Base-by-base conservation (phyloP, 768 basidiomycete species). In the Collybia sordida region DNA sequence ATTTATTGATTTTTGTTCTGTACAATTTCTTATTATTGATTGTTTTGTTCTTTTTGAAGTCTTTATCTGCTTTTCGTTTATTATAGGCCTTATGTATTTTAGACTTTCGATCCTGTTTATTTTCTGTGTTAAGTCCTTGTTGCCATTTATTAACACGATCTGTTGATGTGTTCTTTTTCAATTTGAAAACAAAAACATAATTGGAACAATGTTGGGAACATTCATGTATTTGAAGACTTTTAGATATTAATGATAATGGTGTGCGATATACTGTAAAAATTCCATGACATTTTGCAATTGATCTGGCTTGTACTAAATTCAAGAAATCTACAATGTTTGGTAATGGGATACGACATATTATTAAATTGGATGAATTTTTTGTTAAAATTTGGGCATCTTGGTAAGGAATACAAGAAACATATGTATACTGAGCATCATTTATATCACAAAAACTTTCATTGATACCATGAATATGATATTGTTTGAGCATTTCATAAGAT, bases 401-500 rank as follows among this genome's bases (percentile, higher is more conserved):
- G 17, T 21, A 44, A 18, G 43, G 28, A 44, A 44, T 1, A 44
- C 28, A 27, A 19, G 28, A n/a, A 21, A 44, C 28, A 34, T 44
- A 44, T 44, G 19, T 44, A 44, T 31, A 44, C 28, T 21, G 21
- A 27, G 25, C 25, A 27, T 27, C 25, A 31, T 44, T 23, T 19
- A 9, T 28, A 31, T 34, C 18, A n/a, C n/a, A n/a, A 27, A 27
- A 28, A 27, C 24, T 18, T 44, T 15, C 17, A 44, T 34, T 21
- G 24, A 44, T 27, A 25, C 27, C 43, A 44, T 24, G 22, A 42
- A 18, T 25, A 14, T 42, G 24, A 27, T 44, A 44, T 44, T 23
- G 34, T 34, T 44, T 44, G 19, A 44, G 43, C 28, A 44, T 28
- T 28, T 44, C 34, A 21, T 44, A 43, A 14, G 43, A 28, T 19